A percentile compares a stretch with the other conserved stretches of the same genome.
Evolutionary conservation across 306 rosid species (phyloP).

Genomic region (Lathyrus oleraceus): DNA sequence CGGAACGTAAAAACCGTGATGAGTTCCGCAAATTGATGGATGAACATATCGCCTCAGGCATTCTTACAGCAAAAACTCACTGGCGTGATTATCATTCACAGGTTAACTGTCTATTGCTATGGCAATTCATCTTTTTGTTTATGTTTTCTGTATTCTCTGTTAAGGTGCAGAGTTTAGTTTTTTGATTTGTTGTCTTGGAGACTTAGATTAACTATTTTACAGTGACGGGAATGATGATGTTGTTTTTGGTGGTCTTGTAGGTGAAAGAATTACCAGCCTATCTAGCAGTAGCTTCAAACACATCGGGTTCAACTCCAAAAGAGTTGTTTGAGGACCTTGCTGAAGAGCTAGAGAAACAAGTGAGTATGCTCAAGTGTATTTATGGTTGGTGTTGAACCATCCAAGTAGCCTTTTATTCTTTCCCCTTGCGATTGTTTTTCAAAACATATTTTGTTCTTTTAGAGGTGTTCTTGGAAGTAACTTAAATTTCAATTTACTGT

Average conservation of each 20-base stretch:
- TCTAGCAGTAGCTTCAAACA: conserved; percentile 76
- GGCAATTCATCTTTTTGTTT: neutral
- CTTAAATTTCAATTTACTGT: conserved; percentile 6
- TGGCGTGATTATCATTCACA: conserved; percentile 85
- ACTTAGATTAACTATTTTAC: conserved; percentile 11
- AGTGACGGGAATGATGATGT: neutral
- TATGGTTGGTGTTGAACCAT: conserved; percentile 34
- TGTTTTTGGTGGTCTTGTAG: conserved; percentile 42
- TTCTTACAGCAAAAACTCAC: conserved; percentile 73
- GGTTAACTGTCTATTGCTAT: conserved; percentile 45
- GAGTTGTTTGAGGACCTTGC: conserved; percentile 85
- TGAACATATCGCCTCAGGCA: conserved; percentile 69
- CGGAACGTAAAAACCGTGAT: conserved; percentile 86
- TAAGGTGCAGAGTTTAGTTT: conserved; percentile 17
- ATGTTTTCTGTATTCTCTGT: neutral
- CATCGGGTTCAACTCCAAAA: conserved; percentile 87
- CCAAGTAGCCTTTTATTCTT: conserved; percentile 15
- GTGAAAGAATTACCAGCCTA: conserved; percentile 78
- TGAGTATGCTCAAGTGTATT: conserved; percentile 41
- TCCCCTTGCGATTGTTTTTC: conserved; percentile 12
- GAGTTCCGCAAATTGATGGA: conserved; percentile 94
- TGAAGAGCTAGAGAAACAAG: conserved; percentile 88
- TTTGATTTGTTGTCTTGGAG: conserved; percentile 26
- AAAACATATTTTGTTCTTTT: conserved; percentile 18
- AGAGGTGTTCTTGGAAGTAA: conserved; percentile 14